Evolutionary conservation across 371 early-diverging fungal species (phyloP).

Genomic region (Globomyces sp.): DNA sequence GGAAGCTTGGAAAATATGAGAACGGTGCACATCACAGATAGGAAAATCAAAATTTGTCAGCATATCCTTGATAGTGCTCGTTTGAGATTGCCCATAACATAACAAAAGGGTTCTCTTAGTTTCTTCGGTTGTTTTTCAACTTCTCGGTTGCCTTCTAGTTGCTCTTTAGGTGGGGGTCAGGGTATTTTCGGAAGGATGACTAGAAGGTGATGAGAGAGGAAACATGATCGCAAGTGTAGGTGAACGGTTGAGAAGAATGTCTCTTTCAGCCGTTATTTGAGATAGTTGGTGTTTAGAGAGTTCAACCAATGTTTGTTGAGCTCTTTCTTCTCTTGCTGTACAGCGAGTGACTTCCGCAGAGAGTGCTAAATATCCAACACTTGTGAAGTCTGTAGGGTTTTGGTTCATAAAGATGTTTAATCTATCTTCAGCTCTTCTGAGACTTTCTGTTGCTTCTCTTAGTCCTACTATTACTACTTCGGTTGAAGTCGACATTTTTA

Average conservation of each 20-base stretch:
- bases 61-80: background rate
- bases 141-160: no score
- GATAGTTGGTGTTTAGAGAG: no score
- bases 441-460: conserved; percentile 5
- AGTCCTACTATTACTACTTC: background rate
- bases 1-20: conserved; percentile 6
- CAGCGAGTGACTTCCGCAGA: conserved; percentile 22
- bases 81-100: background rate
- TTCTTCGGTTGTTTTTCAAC: no score
- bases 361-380: background rate
- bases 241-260: no score
- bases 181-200: no score
- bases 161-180: no score
- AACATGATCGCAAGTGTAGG: no score
- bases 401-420: background rate
- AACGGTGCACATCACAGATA: background rate
- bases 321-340: conserved; percentile 42
- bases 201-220: no score
- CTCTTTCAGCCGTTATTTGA: no score
- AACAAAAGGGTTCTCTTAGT: no score
- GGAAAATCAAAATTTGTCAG: conserved; percentile 1
- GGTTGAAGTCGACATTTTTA: background rate
- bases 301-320: conserved; percentile 28
- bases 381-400: background rate
- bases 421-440: conserved; percentile 2